These are phyloP conservation scores for Kazachstania sp. DNA, from an alignment of 1,139 yeast species.

Conservation along the genomic window DNA sequence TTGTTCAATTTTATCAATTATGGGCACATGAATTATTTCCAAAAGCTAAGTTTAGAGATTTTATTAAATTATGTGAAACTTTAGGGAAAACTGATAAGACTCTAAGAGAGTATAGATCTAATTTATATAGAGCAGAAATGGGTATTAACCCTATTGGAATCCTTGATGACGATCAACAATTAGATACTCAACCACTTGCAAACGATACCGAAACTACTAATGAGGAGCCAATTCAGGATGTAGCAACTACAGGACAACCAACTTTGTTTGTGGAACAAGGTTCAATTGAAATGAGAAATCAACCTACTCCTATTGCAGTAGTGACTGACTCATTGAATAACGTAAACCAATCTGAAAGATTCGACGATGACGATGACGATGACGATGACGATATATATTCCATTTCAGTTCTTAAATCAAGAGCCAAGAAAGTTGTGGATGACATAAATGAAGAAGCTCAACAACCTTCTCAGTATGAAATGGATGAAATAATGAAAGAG, in stretches of 20 bases:
- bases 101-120: conserved; percentile 23
- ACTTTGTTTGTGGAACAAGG: conserved; percentile 1
- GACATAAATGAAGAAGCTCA: not conserved
- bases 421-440: not conserved
- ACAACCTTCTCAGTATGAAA: not conserved
- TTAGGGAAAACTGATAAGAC: conserved; percentile 24
- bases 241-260: not conserved
- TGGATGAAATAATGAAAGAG: not conserved
- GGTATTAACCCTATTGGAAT: conserved; percentile 8
- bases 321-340: not conserved
- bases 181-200: not conserved
- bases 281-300: not conserved
- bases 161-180: conserved; percentile 3
- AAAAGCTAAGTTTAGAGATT: conserved; percentile 66
- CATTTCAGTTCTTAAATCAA: not conserved
- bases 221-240: not conserved
- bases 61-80: conserved; percentile 29
- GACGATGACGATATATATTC: conserved; percentile 10
- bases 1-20: conserved; percentile 63
- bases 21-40: conserved; percentile 84
- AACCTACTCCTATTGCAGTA: not conserved
- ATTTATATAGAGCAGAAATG: conserved; percentile 23
- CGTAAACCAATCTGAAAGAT: too few species aligned
- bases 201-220: not conserved
- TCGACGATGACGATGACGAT: conserved; percentile 7